A percentile compares a stretch with the other conserved stretches of the same genome.
Evolutionary conservation across 176 grass and related monocot genomes (phyloP).

Genomic region (Hsuehochloa calcarea): DNA sequence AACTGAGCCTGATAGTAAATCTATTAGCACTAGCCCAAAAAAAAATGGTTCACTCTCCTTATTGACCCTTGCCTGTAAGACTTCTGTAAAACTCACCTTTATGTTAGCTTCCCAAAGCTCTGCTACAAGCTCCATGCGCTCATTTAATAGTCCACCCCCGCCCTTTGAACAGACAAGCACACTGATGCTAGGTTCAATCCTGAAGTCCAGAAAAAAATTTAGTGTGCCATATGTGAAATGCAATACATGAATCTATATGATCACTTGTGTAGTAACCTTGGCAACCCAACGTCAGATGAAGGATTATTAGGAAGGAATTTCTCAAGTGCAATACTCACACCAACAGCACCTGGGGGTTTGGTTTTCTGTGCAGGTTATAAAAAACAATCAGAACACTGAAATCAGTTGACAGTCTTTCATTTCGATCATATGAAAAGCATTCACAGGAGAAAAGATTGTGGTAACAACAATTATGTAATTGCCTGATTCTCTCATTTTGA

Average conservation of each 20-base stretch:
- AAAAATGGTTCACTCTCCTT: background rate
- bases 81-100: constrained; percentile 54
- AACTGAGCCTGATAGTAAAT: constrained; percentile 74
- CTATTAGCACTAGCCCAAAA: constrained; percentile 7
- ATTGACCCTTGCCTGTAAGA: background rate
- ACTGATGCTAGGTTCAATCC: constrained; percentile 72
- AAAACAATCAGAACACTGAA: constrained; percentile 27
- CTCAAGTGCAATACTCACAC: constrained; percentile 94
- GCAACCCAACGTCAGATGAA: constrained; percentile 67
- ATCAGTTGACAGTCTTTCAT: background rate
- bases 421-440: constrained; percentile 2
- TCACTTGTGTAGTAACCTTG: constrained; percentile 54
- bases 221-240: background rate
- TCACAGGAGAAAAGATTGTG: background rate
- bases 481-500: background rate
- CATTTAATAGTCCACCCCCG: constrained; percentile 71
- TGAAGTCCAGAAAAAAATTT: constrained; percentile 24
- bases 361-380: constrained; percentile 61
- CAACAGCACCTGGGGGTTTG: constrained; percentile 74
- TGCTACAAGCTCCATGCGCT: constrained; percentile 86
- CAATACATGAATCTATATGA: constrained; percentile 32
- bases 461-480: background rate
- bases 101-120: constrained; percentile 94
- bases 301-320: constrained; percentile 76
- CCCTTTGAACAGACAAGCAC: constrained; percentile 97